Conservation (phyloP, 257 asterid genomes). For the Henckelia pumila region DNA sequence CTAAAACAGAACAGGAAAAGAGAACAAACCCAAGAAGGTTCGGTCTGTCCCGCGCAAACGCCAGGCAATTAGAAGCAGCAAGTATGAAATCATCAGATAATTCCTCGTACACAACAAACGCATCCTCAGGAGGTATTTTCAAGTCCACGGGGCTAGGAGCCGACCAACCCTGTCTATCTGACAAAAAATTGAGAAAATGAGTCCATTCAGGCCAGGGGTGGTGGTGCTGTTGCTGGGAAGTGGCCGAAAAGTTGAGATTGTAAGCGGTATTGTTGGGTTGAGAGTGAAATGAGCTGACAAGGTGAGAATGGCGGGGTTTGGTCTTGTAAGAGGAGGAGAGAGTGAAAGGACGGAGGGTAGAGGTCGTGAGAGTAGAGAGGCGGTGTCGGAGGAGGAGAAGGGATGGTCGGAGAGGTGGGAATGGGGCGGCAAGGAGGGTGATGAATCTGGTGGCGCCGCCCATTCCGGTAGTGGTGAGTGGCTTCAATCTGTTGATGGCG, state of each 20-base stretch:
- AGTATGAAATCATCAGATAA: constrained; percentile 54
- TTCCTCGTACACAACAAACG: constrained; percentile 68
- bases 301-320: constrained; percentile 29
- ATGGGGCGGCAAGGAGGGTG: constrained; percentile 55
- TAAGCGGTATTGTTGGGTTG: too few species aligned
- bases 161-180: constrained; percentile 25
- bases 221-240: constrained; percentile 27
- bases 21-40: constrained; percentile 61
- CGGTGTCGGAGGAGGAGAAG: constrained; percentile 42
- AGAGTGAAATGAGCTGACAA: constrained; percentile 39
- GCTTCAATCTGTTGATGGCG: too few species aligned
- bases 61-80: constrained; percentile 56
- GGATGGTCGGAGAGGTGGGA: constrained; percentile 60
- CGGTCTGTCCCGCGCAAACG: constrained; percentile 65
- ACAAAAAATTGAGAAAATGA: constrained; percentile 40
- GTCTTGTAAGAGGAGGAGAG: constrained; percentile 29
- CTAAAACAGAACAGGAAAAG: background rate
- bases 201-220: constrained; percentile 95
- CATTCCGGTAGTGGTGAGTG: constrained; percentile 45
- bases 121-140: constrained; percentile 55
- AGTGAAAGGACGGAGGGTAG: constrained; percentile 34
- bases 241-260: constrained; percentile 29
- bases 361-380: constrained; percentile 30
- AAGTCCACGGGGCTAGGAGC: constrained; percentile 13
- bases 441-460: constrained; percentile 74